phyloP scores from a whole-genome alignment of 1,284 basidiomycete species.

The Ganoderma sinense region DNA sequence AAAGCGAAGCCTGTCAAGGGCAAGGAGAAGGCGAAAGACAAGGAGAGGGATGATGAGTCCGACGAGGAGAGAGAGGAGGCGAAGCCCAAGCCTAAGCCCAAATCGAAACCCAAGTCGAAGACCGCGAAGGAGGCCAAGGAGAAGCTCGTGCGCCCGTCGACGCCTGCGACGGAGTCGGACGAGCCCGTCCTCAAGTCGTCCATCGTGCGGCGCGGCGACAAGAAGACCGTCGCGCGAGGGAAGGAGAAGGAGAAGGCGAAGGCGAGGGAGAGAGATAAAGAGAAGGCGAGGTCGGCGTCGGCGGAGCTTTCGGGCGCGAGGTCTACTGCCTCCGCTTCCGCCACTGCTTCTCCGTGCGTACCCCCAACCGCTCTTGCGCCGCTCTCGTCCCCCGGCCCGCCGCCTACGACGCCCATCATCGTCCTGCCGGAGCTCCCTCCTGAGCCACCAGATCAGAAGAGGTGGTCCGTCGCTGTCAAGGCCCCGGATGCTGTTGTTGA shows the following conservation, averaged over 20 bases:
- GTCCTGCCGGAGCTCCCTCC: constrained; percentile 7
- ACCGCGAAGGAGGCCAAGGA: neutral
- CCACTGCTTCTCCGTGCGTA: neutral
- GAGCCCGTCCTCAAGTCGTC: constrained; percentile 11
- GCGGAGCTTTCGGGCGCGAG: constrained; percentile 8
- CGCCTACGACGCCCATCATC: constrained; percentile 10
- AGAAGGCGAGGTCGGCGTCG: constrained; percentile 8
- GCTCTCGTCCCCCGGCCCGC: constrained; percentile 6
- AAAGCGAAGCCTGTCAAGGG: constrained; percentile 6
- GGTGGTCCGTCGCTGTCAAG: neutral
- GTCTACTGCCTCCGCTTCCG: neutral
- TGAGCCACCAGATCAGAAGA: constrained; percentile 4
- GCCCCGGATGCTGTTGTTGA: neutral
- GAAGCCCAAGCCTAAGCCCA: constrained; percentile 3
- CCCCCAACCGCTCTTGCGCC: constrained; percentile 7
- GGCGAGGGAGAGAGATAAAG: neutral
- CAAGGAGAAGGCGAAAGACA: constrained; percentile 2
- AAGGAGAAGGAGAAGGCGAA: constrained; percentile 9
- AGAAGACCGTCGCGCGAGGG: neutral
- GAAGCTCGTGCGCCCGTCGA: constrained; percentile 6
- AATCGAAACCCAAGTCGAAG: constrained; percentile 1
- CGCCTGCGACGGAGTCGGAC: constrained; percentile 11
- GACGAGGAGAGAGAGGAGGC: neutral
- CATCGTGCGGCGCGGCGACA: constrained; percentile 8
- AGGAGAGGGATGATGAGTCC: too few relatives aligned